Base-by-base conservation (phyloP, 148 eudicot species). In the Camellia sinensis region DNA sequence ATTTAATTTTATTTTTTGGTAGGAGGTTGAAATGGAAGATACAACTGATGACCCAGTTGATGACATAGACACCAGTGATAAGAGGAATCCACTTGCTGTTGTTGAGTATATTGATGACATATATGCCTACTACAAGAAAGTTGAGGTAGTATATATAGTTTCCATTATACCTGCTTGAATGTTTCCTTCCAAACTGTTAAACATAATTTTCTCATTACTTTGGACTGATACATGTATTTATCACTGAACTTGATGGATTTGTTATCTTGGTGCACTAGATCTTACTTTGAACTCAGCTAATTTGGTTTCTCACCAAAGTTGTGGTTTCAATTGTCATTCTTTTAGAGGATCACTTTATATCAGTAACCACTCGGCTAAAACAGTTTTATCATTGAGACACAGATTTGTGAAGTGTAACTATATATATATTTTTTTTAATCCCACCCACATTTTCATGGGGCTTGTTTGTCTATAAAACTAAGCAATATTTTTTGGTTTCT, bases 1-100 rank as follows among this genome's bases (percentile, higher is more conserved):
- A 29, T 29, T 29, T 29, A 0, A 29, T 29, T 29, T 65, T 22
- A 52, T 56, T 76, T 78, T 66, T 53, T 21, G 17, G 77, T 62
- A 80, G 81, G 91, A 90, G 79, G 79, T 90, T 19, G 94, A 95
- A 75, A 94, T 91, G 97, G 94, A 90, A 81, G 94, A 90, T 79
- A 78, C 74, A 56, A 68, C 22, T 15, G 93, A 89, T 40, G 89
- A 88, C 75, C 83, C 75, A 5, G 75, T 88, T 19, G 29, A 82
- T 77, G 96, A 93, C 79, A 91, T 95, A 77, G 96, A 91, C 63
- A 59, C 85, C 50, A n/a, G 67, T 50, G 96, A 93, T 81, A 82
- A 83, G 88, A 84, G 76, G 22, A 87, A 95, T 66, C 87, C 91
- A 29, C 90, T 93, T 46, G 96, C 97, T 63, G 96, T 89, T 14